A percentile compares a stretch with the other conserved stretches of the same genome.
phyloP scores from a whole-genome alignment of 129 eudicot species.

The Chrysanthemum seticuspe region DNA sequence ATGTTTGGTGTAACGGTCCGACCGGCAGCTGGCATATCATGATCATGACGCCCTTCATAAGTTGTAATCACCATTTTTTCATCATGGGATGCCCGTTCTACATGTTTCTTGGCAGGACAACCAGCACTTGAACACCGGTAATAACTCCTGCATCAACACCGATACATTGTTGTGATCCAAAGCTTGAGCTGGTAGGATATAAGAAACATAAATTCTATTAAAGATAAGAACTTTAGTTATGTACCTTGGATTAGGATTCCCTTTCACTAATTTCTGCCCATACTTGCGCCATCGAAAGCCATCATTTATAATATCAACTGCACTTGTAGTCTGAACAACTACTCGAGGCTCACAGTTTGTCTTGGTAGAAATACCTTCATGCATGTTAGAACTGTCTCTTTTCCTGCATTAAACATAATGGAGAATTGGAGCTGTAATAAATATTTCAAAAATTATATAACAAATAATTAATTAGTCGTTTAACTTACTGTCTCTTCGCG shows the following conservation, averaged over 20 bases:
- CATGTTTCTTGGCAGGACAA: constrained; percentile 77
- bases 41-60: constrained; percentile 74
- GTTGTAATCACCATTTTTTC: constrained; percentile 71
- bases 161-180: background rate
- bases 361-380: constrained; percentile 43
- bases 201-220: background rate
- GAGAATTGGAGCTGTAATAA: background rate
- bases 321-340: constrained; percentile 80
- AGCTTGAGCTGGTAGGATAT: background rate
- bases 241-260: constrained; percentile 86
- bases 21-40: constrained; percentile 53
- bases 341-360: constrained; percentile 51
- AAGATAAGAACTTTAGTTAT: constrained; percentile 3
- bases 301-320: constrained; percentile 81
- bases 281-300: constrained; percentile 97
- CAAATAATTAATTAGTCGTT: constrained; percentile 2
- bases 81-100: constrained; percentile 78
- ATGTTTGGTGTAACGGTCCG: constrained; percentile 47
- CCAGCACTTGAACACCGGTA: constrained; percentile 73
- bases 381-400: constrained; percentile 37
- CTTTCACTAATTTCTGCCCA: constrained; percentile 92
- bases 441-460: background rate
- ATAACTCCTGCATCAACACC: constrained; percentile 56
- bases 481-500: constrained; percentile 71
- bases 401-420: constrained; percentile 50